phyloP scores from a whole-genome alignment of 257 asterid genomes.

The Coffea eugenioides region DNA sequence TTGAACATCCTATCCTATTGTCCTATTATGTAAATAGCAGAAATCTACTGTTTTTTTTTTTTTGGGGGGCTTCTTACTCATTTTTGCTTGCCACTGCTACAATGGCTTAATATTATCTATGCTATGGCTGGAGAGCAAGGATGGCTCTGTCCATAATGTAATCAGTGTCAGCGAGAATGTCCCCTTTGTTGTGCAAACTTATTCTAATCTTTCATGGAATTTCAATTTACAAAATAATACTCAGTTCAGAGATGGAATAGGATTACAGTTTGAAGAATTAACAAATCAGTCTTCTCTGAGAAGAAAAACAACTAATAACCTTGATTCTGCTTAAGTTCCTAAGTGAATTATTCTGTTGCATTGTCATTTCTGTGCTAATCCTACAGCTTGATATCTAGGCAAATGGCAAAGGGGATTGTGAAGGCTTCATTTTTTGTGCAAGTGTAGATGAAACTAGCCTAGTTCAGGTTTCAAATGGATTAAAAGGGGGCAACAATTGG shows the following conservation, averaged over 20 bases:
- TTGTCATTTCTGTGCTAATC: background rate
- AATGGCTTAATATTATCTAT: background rate
- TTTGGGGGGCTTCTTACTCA: background rate
- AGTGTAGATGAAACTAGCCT: background rate
- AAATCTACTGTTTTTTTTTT: background rate
- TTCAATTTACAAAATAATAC: background rate
- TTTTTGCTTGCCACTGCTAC: background rate
- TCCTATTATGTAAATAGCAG: background rate
- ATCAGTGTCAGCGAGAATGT: background rate
- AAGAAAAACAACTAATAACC: background rate
- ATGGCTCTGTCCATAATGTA: background rate
- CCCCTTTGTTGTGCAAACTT: background rate
- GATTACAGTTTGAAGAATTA: background rate
- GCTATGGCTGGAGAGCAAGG: background rate
- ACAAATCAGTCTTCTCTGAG: background rate
- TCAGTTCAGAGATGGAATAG: background rate
- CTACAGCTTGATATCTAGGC: background rate
- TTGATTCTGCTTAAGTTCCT: background rate
- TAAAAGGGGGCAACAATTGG: constrained; percentile 58
- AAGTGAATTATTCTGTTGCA: background rate
- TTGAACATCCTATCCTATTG: background rate
- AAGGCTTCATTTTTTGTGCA: background rate
- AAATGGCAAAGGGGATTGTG: background rate
- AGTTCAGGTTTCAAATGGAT: constrained; percentile 1
- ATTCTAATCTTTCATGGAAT: background rate